phyloP scores from a whole-genome alignment of 305 asterid genomes.

The Fraxinus ornus region DNA sequence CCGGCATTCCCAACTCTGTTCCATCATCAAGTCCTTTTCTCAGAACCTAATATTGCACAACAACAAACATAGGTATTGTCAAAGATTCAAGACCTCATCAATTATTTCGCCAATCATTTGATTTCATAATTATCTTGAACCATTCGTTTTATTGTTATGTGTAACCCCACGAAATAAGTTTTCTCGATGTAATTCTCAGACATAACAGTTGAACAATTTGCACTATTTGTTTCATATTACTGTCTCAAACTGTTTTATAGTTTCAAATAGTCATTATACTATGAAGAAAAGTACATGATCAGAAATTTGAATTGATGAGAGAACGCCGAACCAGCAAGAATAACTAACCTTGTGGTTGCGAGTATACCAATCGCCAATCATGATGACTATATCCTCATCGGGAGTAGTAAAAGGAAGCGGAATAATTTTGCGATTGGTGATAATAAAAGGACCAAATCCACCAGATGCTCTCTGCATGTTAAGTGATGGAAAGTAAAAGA shows the following conservation, averaged over 20 bases:
- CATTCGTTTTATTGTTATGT: neutral
- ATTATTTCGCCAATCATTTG: neutral
- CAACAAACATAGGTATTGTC: neutral
- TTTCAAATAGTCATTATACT: neutral
- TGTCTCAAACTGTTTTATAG: neutral
- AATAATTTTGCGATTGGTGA: slow-evolving; percentile 62
- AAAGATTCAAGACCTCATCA: neutral
- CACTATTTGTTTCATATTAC: neutral
- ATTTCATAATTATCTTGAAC: neutral
- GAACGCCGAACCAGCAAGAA: neutral
- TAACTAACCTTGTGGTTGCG: slow-evolving; percentile 67
- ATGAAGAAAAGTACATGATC: neutral
- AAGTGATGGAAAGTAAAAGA: slow-evolving; percentile 78
- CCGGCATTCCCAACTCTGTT: slow-evolving; percentile 78
- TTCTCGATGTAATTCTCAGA: neutral
- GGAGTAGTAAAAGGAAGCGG: slow-evolving; percentile 72
- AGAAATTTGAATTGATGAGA: slow-evolving; percentile 12
- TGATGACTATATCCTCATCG: slow-evolving; percentile 75
- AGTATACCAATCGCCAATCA: slow-evolving; percentile 93
- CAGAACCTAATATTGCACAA: slow-evolving; percentile 49
- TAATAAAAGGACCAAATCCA: slow-evolving; percentile 75
- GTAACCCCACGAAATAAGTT: neutral
- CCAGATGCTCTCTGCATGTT: slow-evolving; percentile 90
- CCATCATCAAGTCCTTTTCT: slow-evolving; percentile 68
- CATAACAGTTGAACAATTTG: neutral